These are phyloP conservation scores for Aristolochia californica DNA, from an alignment of 164 flowering plant genomes.

Conservation along the genomic window DNA sequence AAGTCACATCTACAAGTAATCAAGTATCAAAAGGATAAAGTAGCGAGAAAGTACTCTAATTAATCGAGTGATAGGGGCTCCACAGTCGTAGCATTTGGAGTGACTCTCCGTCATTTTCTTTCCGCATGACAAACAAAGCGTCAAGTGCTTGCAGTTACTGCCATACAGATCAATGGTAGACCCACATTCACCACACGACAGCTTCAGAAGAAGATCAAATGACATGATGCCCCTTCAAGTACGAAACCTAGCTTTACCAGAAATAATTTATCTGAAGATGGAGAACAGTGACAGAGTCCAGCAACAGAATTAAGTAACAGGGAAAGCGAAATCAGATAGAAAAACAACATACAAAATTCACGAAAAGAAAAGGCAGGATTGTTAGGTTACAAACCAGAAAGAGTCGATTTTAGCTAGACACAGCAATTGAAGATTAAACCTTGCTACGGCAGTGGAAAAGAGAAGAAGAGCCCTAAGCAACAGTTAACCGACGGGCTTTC, in stretches of 20 bases:
- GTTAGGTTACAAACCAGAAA: neutral
- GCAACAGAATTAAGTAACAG: neutral
- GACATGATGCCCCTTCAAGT: slow-evolving; percentile 36
- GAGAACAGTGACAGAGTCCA: neutral
- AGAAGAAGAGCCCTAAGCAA: neutral
- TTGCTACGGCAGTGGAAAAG: too few species aligned
- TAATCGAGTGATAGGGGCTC: slow-evolving; percentile 52
- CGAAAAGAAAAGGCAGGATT: neutral
- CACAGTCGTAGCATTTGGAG: slow-evolving; percentile 65
- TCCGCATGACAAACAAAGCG: slow-evolving; percentile 77
- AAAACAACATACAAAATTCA: neutral
- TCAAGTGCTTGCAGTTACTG: slow-evolving; percentile 95
- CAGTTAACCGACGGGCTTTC: too few species aligned
- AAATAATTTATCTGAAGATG: neutral
- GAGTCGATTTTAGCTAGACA: neutral
- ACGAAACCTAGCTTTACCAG: too few species aligned
- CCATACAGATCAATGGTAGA: slow-evolving; percentile 65
- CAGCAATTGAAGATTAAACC: too few species aligned
- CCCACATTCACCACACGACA: slow-evolving; percentile 65
- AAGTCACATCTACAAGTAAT: neutral
- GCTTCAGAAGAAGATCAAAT: slow-evolving; percentile 58
- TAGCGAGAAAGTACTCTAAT: slow-evolving; percentile 38
- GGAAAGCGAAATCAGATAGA: neutral
- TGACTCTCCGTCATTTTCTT: slow-evolving; percentile 61
- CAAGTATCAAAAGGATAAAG: neutral